These are phyloP conservation scores for Xylaria cubensis DNA, from an alignment of 495 filamentous ascomycete genomes.

Conservation along the genomic window DNA sequence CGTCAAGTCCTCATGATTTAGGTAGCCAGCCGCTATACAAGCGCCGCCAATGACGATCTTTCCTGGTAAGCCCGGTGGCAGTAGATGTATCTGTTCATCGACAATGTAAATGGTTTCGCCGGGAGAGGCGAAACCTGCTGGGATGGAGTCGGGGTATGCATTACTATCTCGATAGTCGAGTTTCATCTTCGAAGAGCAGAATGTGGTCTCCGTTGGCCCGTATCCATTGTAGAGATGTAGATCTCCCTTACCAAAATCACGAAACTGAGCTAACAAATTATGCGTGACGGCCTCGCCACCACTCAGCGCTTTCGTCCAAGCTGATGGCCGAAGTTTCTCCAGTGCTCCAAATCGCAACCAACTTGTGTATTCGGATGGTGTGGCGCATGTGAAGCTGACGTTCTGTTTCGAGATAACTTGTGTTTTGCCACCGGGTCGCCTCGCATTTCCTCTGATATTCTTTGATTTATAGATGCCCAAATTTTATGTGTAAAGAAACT, in stretches of 20 bases:
- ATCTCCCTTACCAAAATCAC: conserved; percentile 13
- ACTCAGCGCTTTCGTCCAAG: conserved; percentile 36
- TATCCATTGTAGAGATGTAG: conserved; percentile 40
- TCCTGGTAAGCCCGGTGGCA: conserved; percentile 44
- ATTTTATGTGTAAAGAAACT: no score
- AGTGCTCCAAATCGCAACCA: conserved; percentile 29
- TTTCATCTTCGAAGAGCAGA: conserved; percentile 15
- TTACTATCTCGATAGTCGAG: neutral
- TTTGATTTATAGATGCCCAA: no score
- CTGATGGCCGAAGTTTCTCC: neutral
- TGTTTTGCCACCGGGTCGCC: conserved; percentile 31
- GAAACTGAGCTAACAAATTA: conserved; percentile 29
- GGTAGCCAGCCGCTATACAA: conserved; percentile 43
- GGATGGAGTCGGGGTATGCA: neutral
- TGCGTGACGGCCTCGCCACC: conserved; percentile 35
- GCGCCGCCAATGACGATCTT: conserved; percentile 48
- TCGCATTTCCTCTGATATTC: conserved; percentile 19
- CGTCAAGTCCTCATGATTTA: conserved; percentile 33
- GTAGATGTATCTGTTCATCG: conserved; percentile 36
- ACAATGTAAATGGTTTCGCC: neutral
- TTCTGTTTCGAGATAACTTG: conserved; percentile 27
- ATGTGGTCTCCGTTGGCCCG: conserved; percentile 41
- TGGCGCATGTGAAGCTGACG: conserved; percentile 36
- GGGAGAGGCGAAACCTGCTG: neutral
- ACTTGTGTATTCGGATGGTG: conserved; percentile 34